Base-by-base conservation (phyloP, 148 eudicot genomes). In the Fagopyrum tataricum region DNA sequence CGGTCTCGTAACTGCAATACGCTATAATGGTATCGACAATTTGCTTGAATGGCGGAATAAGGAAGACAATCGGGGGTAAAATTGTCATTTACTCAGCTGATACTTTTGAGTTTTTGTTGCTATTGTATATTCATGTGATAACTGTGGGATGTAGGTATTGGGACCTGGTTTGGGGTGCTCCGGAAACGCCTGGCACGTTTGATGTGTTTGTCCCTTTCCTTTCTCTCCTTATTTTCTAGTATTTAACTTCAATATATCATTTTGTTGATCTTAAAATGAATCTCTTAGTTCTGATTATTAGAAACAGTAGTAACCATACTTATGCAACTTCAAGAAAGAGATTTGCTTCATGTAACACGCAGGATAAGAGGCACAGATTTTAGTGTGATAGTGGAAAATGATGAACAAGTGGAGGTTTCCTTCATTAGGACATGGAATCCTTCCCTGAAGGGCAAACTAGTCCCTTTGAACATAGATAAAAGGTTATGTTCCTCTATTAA, bases 401-500 rank as follows among this genome's bases (percentile, higher is more conserved):
- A 92, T 43, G 91, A 92, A 39, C 89, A 85, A 78, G 88, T 92
- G 15, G 99, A 96, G 76, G 72, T 96, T 5, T 92, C 97, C 48
- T 96, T 96, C 83, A 84, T 83, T 49, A 90, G 89, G 81, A 83
- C 83, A 74, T 96, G 99, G 99, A 85, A 90, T 72, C 55, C 86
- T 59, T 85, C 91, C n/a, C 80, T 80, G 44, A 74, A 78, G 77
- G 92, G 85, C 47, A 85, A 88, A 82, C 76, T 85, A 6, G 83
- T 82, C n/a, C 96, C 99, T n/a, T 78, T 96, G 52, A 90, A 89
- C 79, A 90, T 92, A 18, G 99, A 96, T 79, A 92, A 82, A 86
- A 88, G 99, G 99, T 91, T 26, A 4, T 61, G 67, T 26, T 59
- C 40, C 17, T 26, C 17, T 61, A 11, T 17, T 24, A 61, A 17